phyloP scores from a whole-genome alignment of 2,329 filamentous ascomycete species.

The Penicillium sp. region DNA sequence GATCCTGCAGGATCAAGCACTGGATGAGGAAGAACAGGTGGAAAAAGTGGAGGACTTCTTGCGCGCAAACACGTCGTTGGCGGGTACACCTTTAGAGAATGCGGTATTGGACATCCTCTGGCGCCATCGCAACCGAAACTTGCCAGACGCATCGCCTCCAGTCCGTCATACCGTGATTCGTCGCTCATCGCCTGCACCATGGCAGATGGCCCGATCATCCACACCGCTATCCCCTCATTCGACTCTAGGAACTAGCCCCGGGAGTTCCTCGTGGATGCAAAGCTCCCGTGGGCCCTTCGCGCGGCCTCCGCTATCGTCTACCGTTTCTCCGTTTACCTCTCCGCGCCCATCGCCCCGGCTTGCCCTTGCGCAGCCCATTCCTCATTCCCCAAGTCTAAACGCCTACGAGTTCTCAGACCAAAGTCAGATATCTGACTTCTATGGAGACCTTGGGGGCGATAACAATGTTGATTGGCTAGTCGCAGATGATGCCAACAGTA shows the following conservation, averaged over 20 bases:
- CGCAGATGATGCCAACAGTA: conserved; percentile 78
- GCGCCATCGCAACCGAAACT: conserved; percentile 50
- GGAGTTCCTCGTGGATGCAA: conserved; percentile 76
- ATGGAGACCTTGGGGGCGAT: conserved; percentile 87
- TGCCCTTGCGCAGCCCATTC: conserved; percentile 87
- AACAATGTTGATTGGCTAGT: conserved; percentile 92
- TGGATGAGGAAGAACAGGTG: conserved; percentile 94
- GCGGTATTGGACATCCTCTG: conserved; percentile 87
- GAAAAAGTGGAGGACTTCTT: conserved; percentile 86
- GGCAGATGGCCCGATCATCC: conserved; percentile 72
- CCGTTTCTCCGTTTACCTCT: conserved; percentile 87
- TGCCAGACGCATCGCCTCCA: conserved; percentile 70
- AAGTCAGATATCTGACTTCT: conserved; percentile 77
- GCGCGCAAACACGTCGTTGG: conserved; percentile 72
- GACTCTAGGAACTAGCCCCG: conserved; percentile 71
- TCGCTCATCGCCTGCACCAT: conserved; percentile 86
- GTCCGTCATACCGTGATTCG: conserved; percentile 87
- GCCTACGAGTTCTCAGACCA: conserved; percentile 92
- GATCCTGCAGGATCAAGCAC: conserved; percentile 74
- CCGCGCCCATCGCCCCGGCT: conserved; percentile 89
- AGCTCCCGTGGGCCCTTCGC: conserved; percentile 71
- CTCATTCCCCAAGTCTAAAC: conserved; percentile 89
- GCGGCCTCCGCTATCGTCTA: conserved; percentile 72
- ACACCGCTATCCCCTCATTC: conserved; percentile 85
- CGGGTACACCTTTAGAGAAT: conserved; percentile 79